Base-by-base conservation (phyloP, 192 early-diverging fungal genomes). In the Coemansia sp. region DNA sequence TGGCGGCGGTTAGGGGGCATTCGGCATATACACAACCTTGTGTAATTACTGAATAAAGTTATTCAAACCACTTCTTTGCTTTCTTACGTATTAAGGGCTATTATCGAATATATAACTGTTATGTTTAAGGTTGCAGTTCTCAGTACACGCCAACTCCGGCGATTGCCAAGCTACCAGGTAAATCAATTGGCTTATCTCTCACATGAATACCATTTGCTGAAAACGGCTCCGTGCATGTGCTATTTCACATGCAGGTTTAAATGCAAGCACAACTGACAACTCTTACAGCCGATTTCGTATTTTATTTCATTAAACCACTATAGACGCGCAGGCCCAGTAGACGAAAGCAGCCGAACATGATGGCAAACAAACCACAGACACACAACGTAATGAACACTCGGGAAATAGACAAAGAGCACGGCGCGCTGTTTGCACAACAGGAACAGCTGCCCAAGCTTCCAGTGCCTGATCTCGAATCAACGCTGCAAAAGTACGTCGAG, bases 381-480 rank as follows among this genome's bases (percentile, higher is more conserved):
- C 14, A 12, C 42, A 46, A n/a, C 4, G 42, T 60, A 2, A 17
- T 18, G 26, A 74, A 38, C 62, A 28, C 68, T 21, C 31, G 60
- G 15, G 44, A 40, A 31, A 17, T 28, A 3, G 49, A 20, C 12
- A 21, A 57, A 28, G 64, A 76, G 56, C 23, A 53, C 54, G 86
- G 87, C 6, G 83, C 73, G 54, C 85, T 93, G 64, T 83, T 86
- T 63, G 85, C 77, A 34, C 84, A 86, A 62, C 89, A 93, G 62
- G 70, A 56, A 20, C 78, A 71, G 48, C 83, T 98, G 50, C 92
- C 94, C 25, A 87, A 86, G 57, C 86, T 98, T 36, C 94, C 94
- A 3, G 94, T 98, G 10, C 94, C 97, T 36, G 76, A 84, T 11
- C 82, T 98, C 24, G 67, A 79, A 12, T 84, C 85, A 24, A 98